Evolutionary conservation across 1,284 basidiomycete species (phyloP).

Genomic region (Heterobasidion parviporum): DNA sequence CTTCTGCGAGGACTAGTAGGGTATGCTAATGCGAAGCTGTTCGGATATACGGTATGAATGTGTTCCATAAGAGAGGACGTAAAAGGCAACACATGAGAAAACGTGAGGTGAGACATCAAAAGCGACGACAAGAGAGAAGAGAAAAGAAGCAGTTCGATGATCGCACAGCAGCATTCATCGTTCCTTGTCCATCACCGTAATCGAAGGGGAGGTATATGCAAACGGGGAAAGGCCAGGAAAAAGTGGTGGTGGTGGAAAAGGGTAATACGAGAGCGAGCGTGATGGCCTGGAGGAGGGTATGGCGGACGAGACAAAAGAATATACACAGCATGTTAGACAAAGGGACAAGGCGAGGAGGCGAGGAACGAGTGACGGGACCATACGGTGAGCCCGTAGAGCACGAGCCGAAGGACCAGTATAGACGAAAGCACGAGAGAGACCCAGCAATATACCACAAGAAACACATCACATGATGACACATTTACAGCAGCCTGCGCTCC

Average conservation of each 20-base stretch:
- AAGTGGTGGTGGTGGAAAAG: not conserved
- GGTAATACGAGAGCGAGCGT: not conserved
- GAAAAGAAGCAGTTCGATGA: not conserved
- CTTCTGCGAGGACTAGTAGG: not conserved
- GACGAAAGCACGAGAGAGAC: not conserved
- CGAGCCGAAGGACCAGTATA: not conserved
- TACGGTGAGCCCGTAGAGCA: not conserved
- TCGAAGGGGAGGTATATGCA: not conserved
- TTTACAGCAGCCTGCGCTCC: constrained; percentile 25
- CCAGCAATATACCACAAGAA: not conserved
- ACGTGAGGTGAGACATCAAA: not conserved
- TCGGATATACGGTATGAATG: not conserved
- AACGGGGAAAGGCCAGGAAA: not conserved
- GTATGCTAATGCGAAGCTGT: not conserved
- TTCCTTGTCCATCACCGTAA: not conserved
- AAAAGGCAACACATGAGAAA: not conserved
- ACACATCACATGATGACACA: constrained; percentile 27
- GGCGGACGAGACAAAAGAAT: not conserved
- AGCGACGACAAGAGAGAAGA: not conserved
- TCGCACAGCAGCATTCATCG: not conserved
- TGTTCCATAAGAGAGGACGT: not conserved
- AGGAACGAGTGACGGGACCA: not conserved
- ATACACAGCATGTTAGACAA: not conserved
- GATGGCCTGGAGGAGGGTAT: not conserved
- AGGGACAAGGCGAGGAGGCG: not conserved